Percentiles rank a stretch among this genome's conserved stretches.
Conservation (phyloP, 2,329 filamentous ascomycete species). For the Purpureocillium takamizusanense region DNA sequence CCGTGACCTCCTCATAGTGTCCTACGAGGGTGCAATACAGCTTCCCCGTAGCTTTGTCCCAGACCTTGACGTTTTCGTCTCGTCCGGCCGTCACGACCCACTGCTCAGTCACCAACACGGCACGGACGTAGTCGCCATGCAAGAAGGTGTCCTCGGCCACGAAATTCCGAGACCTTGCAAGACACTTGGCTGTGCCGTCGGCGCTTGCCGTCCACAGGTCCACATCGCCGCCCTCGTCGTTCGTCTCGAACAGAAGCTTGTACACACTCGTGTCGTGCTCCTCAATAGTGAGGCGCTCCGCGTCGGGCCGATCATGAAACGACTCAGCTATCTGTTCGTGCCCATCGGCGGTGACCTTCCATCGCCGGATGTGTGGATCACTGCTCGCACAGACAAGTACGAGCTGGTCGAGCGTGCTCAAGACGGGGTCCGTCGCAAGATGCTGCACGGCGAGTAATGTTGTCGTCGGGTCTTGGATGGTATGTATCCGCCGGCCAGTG, state of each 20-base stretch:
- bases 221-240: slow-evolving; percentile 47
- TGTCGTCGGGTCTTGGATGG: slow-evolving; percentile 63
- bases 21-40: slow-evolving; percentile 68
- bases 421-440: slow-evolving; percentile 63
- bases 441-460: slow-evolving; percentile 72
- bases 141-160: slow-evolving; percentile 60
- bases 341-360: slow-evolving; percentile 49
- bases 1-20: slow-evolving; percentile 90
- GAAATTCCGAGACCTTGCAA: slow-evolving; percentile 61
- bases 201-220: slow-evolving; percentile 91
- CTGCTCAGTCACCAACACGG: slow-evolving; percentile 63
- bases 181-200: slow-evolving; percentile 78
- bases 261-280: slow-evolving; percentile 91
- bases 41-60: slow-evolving; percentile 67
- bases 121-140: slow-evolving; percentile 86
- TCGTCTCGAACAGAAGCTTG: slow-evolving; percentile 55
- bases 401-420: slow-evolving; percentile 38
- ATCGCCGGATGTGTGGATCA: slow-evolving; percentile 70
- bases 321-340: slow-evolving; percentile 46
- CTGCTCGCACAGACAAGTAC: slow-evolving; percentile 73
- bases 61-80: slow-evolving; percentile 86
- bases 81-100: slow-evolving; percentile 84
- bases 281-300: slow-evolving; percentile 46
- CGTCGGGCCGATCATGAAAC: slow-evolving; percentile 28
- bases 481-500: slow-evolving; percentile 61